Conservation (phyloP, 176 grass and related monocot species). For the Oryza coarctata region DNA sequence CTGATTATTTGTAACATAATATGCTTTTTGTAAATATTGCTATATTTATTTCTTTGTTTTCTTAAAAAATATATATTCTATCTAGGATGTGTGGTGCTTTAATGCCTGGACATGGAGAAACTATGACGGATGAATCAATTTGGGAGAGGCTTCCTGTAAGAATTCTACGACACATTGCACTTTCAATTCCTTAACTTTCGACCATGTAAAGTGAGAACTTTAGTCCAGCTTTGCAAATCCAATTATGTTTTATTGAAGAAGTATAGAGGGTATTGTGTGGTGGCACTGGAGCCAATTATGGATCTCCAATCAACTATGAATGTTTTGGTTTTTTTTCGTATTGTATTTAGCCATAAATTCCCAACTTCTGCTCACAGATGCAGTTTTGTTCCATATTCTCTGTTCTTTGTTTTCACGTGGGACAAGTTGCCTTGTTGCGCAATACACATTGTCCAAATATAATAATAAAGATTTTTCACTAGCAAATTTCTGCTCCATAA, state of each 20-base stretch:
- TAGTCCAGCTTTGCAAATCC: neutral
- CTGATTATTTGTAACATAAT: slow-evolving; percentile 1
- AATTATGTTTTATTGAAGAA: neutral
- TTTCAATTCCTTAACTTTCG: slow-evolving; percentile 1
- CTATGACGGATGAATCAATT: slow-evolving; percentile 63
- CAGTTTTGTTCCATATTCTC: neutral
- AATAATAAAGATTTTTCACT: slow-evolving; percentile 1
- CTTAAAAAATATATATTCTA: neutral
- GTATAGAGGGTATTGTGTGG: neutral
- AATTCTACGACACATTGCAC: slow-evolving; percentile 16
- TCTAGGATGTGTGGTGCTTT: slow-evolving; percentile 70
- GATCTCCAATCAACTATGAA: neutral
- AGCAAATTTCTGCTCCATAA: neutral
- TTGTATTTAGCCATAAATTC: neutral
- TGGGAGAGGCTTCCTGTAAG: slow-evolving; percentile 83
- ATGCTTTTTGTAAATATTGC: slow-evolving; percentile 17
- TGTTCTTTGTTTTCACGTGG: neutral
- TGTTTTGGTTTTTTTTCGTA: slow-evolving; percentile 1
- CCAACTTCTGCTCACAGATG: neutral
- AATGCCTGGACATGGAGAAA: slow-evolving; percentile 79
- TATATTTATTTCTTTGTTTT: slow-evolving; percentile 19
- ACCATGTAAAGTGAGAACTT: neutral
- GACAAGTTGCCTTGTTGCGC: neutral
- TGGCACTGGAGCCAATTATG: neutral
- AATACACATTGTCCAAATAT: too few relatives aligned